phyloP scores from a whole-genome alignment of 2,329 filamentous ascomycete genomes.

The Aspergillus latus region DNA sequence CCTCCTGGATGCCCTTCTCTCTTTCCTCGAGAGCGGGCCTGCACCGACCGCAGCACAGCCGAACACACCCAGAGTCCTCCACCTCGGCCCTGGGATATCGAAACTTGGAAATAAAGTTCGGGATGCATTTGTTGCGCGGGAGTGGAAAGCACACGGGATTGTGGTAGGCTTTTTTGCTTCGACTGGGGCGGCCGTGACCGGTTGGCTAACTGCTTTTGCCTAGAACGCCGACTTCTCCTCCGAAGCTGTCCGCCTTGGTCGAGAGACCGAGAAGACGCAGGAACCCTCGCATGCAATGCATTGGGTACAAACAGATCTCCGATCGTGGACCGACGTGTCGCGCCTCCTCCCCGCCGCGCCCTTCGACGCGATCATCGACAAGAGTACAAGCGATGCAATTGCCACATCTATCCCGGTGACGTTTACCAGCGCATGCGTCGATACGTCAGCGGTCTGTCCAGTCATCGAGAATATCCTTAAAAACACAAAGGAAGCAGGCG shows the following conservation, averaged over 20 bases:
- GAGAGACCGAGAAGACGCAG: conserved; percentile 24
- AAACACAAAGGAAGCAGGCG: neutral
- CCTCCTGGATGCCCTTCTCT: conserved; percentile 29
- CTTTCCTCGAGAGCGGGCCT: conserved; percentile 24
- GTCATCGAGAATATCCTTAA: conserved; percentile 20
- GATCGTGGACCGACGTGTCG: conserved; percentile 34
- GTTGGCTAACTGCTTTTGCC: neutral
- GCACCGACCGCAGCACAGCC: neutral
- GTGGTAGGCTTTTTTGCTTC: conserved; percentile 25
- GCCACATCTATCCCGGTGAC: conserved; percentile 26
- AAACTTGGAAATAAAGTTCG: conserved; percentile 33
- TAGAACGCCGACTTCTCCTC: conserved; percentile 41
- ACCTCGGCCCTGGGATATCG: conserved; percentile 38
- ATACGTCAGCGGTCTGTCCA: conserved; percentile 21
- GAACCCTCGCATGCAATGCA: conserved; percentile 28
- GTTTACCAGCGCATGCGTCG: conserved; percentile 11
- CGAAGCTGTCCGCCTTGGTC: conserved; percentile 38
- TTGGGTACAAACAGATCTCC: conserved; percentile 33
- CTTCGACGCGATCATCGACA: conserved; percentile 37
- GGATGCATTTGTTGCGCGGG: conserved; percentile 25
- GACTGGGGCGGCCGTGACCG: neutral
- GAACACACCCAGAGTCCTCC: conserved; percentile 28
- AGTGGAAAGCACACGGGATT: conserved; percentile 33
- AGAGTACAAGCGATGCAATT: conserved; percentile 41
- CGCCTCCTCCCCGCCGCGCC: conserved; percentile 26